Evolutionary conservation across 1,139 yeast species (phyloP).

Genomic region (Pichia sp.): DNA sequence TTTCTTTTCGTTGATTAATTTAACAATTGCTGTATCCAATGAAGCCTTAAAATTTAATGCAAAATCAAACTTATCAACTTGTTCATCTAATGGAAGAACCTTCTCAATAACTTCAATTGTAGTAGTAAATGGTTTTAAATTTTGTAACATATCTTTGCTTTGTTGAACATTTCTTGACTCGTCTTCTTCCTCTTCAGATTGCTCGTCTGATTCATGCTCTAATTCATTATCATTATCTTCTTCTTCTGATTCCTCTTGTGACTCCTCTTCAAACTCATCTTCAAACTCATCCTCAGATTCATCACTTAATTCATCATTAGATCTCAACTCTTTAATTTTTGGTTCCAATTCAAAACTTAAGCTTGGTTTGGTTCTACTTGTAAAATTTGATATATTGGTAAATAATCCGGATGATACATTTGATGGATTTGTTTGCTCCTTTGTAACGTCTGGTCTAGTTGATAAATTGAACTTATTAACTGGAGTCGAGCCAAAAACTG

Average conservation of each 20-base stretch:
- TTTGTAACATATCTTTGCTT: no score
- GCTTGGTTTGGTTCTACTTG: background rate
- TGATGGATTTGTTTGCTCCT: background rate
- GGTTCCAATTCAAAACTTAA: background rate
- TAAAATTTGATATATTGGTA: background rate
- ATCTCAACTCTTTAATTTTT: slow-evolving; percentile 5
- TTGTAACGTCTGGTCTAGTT: background rate
- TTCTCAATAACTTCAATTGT: background rate
- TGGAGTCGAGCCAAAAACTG: background rate
- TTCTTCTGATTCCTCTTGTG: no score
- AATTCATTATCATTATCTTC: background rate
- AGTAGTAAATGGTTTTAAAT: background rate
- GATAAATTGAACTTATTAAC: background rate
- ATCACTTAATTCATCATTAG: slow-evolving; percentile 4
- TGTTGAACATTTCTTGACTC: background rate
- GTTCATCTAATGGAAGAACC: slow-evolving; percentile 5
- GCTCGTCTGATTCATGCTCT: slow-evolving; percentile 3
- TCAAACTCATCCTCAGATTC: slow-evolving; percentile 2
- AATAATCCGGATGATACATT: background rate
- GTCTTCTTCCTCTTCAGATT: background rate
- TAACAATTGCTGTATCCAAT: slow-evolving; percentile 4
- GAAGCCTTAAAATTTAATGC: background rate
- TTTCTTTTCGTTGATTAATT: background rate
- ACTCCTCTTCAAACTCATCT: slow-evolving; percentile 1
- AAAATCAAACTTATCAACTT: slow-evolving; percentile 4